phyloP scores from a whole-genome alignment of 371 early-diverging fungal species.

The Smittium culicis region DNA sequence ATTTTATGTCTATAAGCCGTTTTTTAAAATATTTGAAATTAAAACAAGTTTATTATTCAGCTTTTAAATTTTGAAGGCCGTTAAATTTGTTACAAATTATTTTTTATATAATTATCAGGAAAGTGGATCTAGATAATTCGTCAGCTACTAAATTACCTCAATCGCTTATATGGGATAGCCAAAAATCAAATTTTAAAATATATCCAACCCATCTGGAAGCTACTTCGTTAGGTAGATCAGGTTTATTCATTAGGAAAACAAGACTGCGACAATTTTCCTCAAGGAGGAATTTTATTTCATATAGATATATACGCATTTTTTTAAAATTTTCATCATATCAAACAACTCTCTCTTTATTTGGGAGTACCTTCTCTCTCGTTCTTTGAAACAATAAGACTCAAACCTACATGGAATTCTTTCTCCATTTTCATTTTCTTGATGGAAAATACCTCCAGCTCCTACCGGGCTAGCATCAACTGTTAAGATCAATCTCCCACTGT shows the following conservation, averaged over 20 bases:
- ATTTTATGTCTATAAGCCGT: no score
- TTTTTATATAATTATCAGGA: no score
- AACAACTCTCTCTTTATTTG: conserved; percentile 15
- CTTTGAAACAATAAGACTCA: conserved; percentile 14
- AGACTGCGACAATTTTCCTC: conserved; percentile 10
- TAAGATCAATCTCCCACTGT: conserved; percentile 10
- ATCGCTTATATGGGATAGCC: conserved; percentile 7
- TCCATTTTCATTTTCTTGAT: conserved; percentile 10
- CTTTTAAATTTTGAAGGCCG: neutral
- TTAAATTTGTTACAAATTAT: no score
- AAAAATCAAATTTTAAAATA: conserved; percentile 12
- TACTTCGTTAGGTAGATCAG: conserved; percentile 11
- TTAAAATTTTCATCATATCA: conserved; percentile 9
- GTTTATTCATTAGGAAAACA: conserved; percentile 13
- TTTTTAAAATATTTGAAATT: no score
- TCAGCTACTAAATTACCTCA: conserved; percentile 13
- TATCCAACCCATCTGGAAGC: conserved; percentile 13
- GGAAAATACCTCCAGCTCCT: conserved; percentile 12
- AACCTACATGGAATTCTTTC: neutral
- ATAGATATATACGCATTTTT: conserved; percentile 8
- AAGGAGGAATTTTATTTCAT: conserved; percentile 8
- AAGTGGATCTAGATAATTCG: conserved; percentile 5
- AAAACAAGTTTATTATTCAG: no score
- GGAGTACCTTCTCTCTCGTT: no score
- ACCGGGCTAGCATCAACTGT: conserved; percentile 13